Base-by-base conservation (phyloP, 2,329 filamentous ascomycete genomes). In the Colletotrichum sp. region DNA sequence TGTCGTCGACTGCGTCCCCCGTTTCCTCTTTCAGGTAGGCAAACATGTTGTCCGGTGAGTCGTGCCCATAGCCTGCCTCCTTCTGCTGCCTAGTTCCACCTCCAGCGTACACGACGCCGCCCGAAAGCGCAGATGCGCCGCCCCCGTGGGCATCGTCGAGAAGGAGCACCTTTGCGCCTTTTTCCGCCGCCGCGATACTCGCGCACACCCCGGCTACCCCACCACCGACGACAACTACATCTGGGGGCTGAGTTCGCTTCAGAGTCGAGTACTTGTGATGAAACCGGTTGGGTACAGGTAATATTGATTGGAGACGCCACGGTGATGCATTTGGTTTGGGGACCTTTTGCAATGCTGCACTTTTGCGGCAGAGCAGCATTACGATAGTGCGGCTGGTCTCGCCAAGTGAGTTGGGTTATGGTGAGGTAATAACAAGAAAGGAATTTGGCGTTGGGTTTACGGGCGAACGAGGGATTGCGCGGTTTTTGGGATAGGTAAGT, bases 11-110 rank as follows among this genome's bases (percentile, higher is more conserved):
- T 61, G 67, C 75, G 7, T 67, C 61, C 4, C 71, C 69, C 18
- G 76, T 52, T 60, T 77, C 77, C 13, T 71, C 63, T 18, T 66
- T 69, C 4, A 78, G 67, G 60, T 77, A 78, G 39, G 66, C 61
- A 55, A 76, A 76, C 76, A 77, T 77, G 70, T 76, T 74, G 16
- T 74, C 67, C 13, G 77, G 71, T 48, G 70, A 66, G 76, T 78
- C 77, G 70, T 74, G 32, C 24, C 63, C 63, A 63, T 70, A 69
- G 18, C 72, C 70, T 26, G 75, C 77, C 9, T 67, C 72, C 32
- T 30, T 48, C 68, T 78, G 77, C 60, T 77, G 75, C 28, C 12
- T 28, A 21, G 77, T 78, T 10, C 77, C 77, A 21, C 77, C 77
- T 36, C 77, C 77, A 18, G 77, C 77, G 43, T 78, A 78, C 30